phyloP scores from a whole-genome alignment of 2,329 filamentous ascomycete species.

The Hypoxylon sp. region DNA sequence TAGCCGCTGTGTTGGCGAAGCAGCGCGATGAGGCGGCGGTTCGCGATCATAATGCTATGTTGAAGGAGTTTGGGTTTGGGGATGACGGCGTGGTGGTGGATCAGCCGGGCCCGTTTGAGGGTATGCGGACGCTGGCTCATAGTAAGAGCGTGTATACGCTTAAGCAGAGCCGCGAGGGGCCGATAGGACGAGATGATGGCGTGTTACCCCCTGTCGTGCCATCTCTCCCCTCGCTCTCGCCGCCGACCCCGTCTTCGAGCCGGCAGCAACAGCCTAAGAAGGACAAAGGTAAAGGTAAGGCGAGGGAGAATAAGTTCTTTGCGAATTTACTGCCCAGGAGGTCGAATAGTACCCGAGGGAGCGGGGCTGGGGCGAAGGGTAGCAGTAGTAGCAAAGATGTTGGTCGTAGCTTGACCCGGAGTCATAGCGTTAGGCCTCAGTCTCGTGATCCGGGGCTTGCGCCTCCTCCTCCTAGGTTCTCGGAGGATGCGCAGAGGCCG shows the following conservation, averaged over 20 bases:
- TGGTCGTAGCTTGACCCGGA: background rate
- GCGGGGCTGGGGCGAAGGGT: background rate
- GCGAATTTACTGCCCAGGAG: background rate
- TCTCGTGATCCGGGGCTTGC: background rate
- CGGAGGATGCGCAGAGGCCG: background rate
- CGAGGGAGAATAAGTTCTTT: background rate
- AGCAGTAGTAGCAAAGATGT: background rate
- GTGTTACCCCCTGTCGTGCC: background rate
- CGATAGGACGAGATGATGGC: no score
- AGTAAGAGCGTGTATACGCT: constrained; percentile 43
- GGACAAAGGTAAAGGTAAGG: background rate
- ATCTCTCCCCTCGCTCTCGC: background rate
- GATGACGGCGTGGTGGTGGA: background rate
- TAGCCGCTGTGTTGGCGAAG: constrained; percentile 36
- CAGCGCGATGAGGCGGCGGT: constrained; percentile 31
- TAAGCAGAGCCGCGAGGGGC: background rate
- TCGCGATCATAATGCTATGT: constrained; percentile 47
- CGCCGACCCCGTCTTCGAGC: no score
- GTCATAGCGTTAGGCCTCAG: background rate
- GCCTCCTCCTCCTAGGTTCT: background rate
- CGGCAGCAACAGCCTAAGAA: background rate
- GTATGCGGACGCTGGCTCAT: constrained; percentile 38
- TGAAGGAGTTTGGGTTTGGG: constrained; percentile 40
- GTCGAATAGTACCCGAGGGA: background rate
- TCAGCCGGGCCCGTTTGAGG: constrained; percentile 40